These are phyloP conservation scores for Nymphaea colorata DNA, from an alignment of 164 flowering plant species.

Conservation along the genomic window DNA sequence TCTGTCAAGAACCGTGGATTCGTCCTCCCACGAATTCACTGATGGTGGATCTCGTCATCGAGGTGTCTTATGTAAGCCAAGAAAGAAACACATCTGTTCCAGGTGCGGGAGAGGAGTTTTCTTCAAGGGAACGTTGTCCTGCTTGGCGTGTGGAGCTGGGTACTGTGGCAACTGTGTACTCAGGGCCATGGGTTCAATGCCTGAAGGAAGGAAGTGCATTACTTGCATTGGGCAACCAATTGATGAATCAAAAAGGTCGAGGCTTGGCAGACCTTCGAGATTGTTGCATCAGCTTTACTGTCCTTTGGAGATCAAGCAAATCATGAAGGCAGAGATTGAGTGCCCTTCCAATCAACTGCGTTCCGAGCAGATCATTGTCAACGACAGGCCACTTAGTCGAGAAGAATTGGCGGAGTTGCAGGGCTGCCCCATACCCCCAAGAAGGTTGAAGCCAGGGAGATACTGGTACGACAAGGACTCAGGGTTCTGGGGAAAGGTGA, in stretches of 20 bases:
- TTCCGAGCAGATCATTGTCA: constrained; percentile 41
- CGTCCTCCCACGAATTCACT: constrained; percentile 10
- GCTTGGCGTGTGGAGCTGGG: constrained; percentile 39
- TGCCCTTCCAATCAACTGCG: constrained; percentile 42
- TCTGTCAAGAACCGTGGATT: constrained; percentile 10
- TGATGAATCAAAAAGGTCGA: constrained; percentile 30
- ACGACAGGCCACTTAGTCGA: constrained; percentile 26
- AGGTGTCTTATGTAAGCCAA: constrained; percentile 6
- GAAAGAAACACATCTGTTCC: constrained; percentile 22
- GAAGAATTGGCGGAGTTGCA: constrained; percentile 38
- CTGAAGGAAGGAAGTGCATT: constrained; percentile 53
- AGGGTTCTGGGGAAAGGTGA: constrained; percentile 54
- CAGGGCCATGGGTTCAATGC: constrained; percentile 64
- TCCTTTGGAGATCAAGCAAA: constrained; percentile 44
- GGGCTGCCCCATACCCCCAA: constrained; percentile 33
- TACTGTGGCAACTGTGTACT: constrained; percentile 43
- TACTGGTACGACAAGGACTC: constrained; percentile 60
- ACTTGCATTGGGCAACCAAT: constrained; percentile 43
- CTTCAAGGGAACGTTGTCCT: constrained; percentile 33
- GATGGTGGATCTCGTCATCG: background rate
- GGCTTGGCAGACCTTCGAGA: constrained; percentile 37
- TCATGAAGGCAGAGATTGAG: constrained; percentile 47
- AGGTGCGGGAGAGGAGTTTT: constrained; percentile 34
- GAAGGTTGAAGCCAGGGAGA: constrained; percentile 38
- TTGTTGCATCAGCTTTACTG: constrained; percentile 28